phyloP scores from a whole-genome alignment of 768 basidiomycete genomes.

The Suillus alpinus region DNA sequence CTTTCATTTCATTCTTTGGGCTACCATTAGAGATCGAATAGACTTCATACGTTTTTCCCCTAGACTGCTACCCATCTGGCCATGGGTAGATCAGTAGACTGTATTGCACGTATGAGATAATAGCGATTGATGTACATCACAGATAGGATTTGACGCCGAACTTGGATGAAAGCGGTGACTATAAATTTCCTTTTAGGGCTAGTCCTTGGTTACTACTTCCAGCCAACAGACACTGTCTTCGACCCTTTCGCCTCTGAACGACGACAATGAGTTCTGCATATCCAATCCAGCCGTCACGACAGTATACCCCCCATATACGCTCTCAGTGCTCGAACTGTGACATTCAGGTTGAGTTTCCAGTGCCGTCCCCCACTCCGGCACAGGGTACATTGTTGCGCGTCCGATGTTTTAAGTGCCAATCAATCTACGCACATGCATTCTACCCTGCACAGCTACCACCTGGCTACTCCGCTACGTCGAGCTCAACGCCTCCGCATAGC shows the following conservation, averaged over 20 bases:
- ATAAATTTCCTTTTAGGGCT: not conserved
- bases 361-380: slow-evolving; percentile 57
- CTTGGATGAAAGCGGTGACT: not conserved
- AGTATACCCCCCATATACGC: slow-evolving; percentile 61
- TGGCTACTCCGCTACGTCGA: slow-evolving; percentile 14
- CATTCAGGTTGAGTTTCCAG: slow-evolving; percentile 60
- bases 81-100: not conserved
- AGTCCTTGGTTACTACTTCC: not conserved
- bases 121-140: not conserved
- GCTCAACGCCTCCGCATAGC: slow-evolving; percentile 3
- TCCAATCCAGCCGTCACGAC: slow-evolving; percentile 60
- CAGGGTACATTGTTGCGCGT: slow-evolving; percentile 59
- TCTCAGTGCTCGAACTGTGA: slow-evolving; percentile 61
- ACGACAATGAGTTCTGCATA: slow-evolving; percentile 46
- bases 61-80: not conserved
- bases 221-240: not conserved
- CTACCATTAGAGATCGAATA: not conserved
- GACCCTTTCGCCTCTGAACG: not conserved
- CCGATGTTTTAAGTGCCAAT: slow-evolving; percentile 67
- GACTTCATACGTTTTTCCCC: not conserved
- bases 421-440: slow-evolving; percentile 60
- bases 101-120: not conserved
- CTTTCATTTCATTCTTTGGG: not conserved
- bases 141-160: not conserved
- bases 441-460: slow-evolving; percentile 59